Evolutionary conservation across 495 filamentous ascomycete species (phyloP), one percentile per base, ranked within the genome.

Genomic region (Letharia columbiana): DNA sequence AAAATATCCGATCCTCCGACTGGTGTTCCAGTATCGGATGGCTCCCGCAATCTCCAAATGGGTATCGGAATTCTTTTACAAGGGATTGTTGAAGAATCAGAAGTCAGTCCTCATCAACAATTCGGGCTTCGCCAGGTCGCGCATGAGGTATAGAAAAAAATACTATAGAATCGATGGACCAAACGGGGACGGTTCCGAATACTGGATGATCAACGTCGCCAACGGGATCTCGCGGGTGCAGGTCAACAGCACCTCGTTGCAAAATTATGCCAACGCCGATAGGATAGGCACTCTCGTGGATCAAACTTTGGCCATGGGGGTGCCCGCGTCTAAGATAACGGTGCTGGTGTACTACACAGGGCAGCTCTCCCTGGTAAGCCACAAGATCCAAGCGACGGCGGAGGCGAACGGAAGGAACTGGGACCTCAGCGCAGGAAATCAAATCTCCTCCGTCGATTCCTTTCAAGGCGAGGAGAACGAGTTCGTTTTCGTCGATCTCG

Each of bases 381-480:
- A 31, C n/a, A 63, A 63, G 45, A 28, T 63, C 23, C 5, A 40
- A 28, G 20, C 5, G 41, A 39, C 7, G 3, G 42, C 18, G 41
- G 31, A 17, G 12, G 12, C 17, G 12, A 37, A 37, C 18, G 28
- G 13, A 18, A 23, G 28, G 10, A 18, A 35, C 12, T 59, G 56
- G 31, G 23, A 11, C 1, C 23, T 9, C n/a, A 23, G 31, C 31
- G 1, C 18, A 4, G 15, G 56, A 13, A 5, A 5, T 12, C 61
- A 47, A 9, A 54, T 63, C 4, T 52, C 45, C 20, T 35, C 41
- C 11, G 49, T 63, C 28, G 61, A 63, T 15, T 31, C 41, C 31
- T 63, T 49, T 23, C 61, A 63, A 47, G 61, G 45, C 10, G n/a
- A 63, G 44, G 35, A 63, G 49, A 47, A 39, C 8, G 10, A 13